Percentiles rank a stretch among this genome's conserved stretches.
phyloP scores from a whole-genome alignment of 306 rosid species.

The Lupinus albus region DNA sequence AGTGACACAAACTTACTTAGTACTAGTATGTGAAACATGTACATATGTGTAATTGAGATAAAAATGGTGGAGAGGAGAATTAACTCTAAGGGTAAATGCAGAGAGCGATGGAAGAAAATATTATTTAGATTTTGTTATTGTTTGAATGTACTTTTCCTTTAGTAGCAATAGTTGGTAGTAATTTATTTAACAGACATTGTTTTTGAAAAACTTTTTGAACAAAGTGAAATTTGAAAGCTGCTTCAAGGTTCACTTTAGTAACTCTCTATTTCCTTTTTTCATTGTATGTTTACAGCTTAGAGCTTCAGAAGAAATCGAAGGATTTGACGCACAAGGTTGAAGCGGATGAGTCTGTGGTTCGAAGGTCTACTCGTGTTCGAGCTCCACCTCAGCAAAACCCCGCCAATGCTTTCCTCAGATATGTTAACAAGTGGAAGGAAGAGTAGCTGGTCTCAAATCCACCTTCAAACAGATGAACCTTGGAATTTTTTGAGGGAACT shows the following conservation, averaged over 20 bases:
- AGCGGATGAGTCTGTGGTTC: constrained; percentile 67
- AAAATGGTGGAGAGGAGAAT: neutral
- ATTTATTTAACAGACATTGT: constrained; percentile 5
- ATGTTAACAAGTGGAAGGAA: constrained; percentile 86
- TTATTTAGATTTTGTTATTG: constrained; percentile 7
- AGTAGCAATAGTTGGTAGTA: neutral
- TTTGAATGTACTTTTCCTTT: neutral
- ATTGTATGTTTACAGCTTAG: constrained; percentile 51
- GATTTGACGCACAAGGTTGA: constrained; percentile 58
- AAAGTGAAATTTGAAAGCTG: constrained; percentile 5
- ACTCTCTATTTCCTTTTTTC: neutral
- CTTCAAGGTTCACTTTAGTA: constrained; percentile 10
- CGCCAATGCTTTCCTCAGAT: constrained; percentile 75
- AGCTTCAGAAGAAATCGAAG: constrained; percentile 66
- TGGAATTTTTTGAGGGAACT: constrained; percentile 8
- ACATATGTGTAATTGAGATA: too few relatives aligned
- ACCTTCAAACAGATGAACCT: constrained; percentile 16
- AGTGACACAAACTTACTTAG: too few relatives aligned
- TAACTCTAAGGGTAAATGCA: neutral
- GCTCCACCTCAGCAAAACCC: constrained; percentile 88
- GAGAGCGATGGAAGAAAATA: neutral
- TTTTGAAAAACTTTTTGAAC: constrained; percentile 10
- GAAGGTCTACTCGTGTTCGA: constrained; percentile 94
- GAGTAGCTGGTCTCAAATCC: too few relatives aligned
- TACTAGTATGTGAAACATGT: too few relatives aligned